Conservation (phyloP, 441 rosid genomes). For the Syzygium malaccense region DNA sequence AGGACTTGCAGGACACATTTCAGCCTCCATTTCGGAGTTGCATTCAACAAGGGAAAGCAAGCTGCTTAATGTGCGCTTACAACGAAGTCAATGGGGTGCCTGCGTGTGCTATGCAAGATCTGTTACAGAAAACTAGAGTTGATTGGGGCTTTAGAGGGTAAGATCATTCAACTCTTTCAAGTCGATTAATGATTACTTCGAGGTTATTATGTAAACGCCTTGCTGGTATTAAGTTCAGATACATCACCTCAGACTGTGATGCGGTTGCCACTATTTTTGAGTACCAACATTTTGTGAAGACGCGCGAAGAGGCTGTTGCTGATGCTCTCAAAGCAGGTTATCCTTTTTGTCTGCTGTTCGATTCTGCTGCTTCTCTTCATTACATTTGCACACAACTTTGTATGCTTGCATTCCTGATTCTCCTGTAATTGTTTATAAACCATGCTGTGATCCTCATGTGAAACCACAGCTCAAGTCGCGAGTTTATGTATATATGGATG, state of each 20-base stretch:
- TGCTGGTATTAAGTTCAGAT: constrained; percentile 24
- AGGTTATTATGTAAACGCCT: neutral
- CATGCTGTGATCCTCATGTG: neutral
- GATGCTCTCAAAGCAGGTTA: constrained; percentile 67
- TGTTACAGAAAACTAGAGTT: constrained; percentile 47
- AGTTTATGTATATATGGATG: neutral
- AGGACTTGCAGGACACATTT: constrained; percentile 58
- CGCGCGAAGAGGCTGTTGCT: constrained; percentile 52
- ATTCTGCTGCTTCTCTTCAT: neutral
- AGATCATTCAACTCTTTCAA: neutral
- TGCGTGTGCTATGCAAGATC: constrained; percentile 42
- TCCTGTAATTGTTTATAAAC: neutral
- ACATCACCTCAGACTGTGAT: constrained; percentile 74
- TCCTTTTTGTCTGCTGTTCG: neutral
- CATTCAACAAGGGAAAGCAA: constrained; percentile 52
- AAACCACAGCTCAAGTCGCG: neutral
- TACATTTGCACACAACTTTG: neutral
- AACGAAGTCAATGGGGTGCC: constrained; percentile 64
- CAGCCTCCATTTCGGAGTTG: constrained; percentile 58
- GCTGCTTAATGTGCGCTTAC: constrained; percentile 78
- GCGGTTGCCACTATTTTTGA: constrained; percentile 58
- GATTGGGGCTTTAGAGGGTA: constrained; percentile 75
- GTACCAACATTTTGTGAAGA: constrained; percentile 44
- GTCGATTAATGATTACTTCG: neutral
- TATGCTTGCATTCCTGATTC: neutral